Percentiles rank a stretch among this genome's conserved stretches.
phyloP scores from a whole-genome alignment of 371 early-diverging fungal genomes.

The Aphelidium insulamus region DNA sequence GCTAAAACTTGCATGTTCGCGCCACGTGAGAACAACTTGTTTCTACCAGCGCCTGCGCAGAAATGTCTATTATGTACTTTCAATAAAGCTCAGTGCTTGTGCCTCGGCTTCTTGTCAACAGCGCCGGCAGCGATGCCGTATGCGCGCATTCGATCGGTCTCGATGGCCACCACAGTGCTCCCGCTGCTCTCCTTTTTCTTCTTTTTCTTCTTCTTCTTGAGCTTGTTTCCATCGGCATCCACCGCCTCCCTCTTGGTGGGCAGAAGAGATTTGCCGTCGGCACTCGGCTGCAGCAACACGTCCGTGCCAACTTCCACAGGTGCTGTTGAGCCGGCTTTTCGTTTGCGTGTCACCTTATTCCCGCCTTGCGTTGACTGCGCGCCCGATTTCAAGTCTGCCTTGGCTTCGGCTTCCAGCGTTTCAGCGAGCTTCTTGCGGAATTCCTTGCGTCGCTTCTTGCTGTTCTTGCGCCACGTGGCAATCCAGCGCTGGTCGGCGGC shows the following conservation, averaged over 20 bases:
- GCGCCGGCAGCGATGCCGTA: too few species aligned
- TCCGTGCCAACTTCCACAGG: neutral
- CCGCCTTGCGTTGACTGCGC: constrained; percentile 1
- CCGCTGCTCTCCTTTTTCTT: constrained; percentile 5
- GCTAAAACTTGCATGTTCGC: too few species aligned
- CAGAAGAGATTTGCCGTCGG: neutral
- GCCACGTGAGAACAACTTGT: too few species aligned
- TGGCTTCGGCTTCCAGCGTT: neutral
- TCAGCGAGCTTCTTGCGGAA: constrained; percentile 15
- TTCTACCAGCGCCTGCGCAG: too few species aligned
- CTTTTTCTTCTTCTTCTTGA: constrained; percentile 9
- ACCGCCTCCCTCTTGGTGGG: neutral
- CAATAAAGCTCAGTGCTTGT: too few species aligned
- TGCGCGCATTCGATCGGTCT: too few species aligned
- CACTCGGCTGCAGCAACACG: neutral
- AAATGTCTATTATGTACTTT: too few species aligned
- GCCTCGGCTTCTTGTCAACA: too few species aligned
- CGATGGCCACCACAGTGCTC: too few species aligned
- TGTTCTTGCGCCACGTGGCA: constrained; percentile 3
- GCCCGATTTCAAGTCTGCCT: constrained; percentile 1
- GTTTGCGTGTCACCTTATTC: neutral
- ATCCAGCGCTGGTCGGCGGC: neutral
- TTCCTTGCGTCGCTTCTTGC: constrained; percentile 31
- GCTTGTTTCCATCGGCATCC: too few species aligned
- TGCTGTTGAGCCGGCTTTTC: neutral